Conservation (phyloP, 495 filamentous ascomycete genomes). For the Hypoxylon intermedium region DNA sequence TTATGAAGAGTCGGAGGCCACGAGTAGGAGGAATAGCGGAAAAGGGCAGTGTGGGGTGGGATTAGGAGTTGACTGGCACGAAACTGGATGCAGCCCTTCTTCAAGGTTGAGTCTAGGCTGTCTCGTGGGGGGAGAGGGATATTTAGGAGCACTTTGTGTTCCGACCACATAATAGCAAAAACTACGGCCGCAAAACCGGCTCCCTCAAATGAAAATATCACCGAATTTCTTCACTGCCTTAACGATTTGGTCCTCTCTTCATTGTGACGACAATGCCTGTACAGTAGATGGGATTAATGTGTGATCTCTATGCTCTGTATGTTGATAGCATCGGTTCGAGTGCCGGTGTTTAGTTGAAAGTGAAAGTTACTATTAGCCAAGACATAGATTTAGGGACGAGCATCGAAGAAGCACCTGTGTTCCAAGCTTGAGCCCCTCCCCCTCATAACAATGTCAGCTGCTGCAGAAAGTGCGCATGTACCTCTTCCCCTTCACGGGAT, state of each 20-base stretch:
- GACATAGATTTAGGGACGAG: too few species aligned
- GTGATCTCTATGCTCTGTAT: too few species aligned
- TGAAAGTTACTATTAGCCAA: too few species aligned
- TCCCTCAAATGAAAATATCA: slow-evolving; percentile 13
- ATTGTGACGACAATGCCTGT: not conserved
- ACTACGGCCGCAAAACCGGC: not conserved
- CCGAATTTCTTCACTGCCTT: not conserved
- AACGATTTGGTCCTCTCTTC: not conserved
- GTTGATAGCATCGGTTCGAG: too few species aligned
- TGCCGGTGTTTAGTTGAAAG: not conserved
- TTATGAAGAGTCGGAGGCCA: not conserved
- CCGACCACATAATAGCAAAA: slow-evolving; percentile 20
- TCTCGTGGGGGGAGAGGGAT: not conserved
- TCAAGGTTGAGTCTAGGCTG: not conserved
- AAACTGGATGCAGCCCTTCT: not conserved
- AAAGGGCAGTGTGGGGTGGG: not conserved
- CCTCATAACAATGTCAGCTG: too few species aligned
- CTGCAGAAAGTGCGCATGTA: too few species aligned
- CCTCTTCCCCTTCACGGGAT: too few species aligned
- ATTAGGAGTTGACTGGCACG: slow-evolving; percentile 2
- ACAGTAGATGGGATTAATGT: not conserved
- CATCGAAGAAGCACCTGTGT: too few species aligned
- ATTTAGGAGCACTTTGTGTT: slow-evolving; percentile 4
- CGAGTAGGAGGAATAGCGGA: not conserved
- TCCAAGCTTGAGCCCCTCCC: too few species aligned